These are phyloP conservation scores for Gentiana straminea DNA, from an alignment of 257 asterid genomes.

Conservation along the genomic window DNA sequence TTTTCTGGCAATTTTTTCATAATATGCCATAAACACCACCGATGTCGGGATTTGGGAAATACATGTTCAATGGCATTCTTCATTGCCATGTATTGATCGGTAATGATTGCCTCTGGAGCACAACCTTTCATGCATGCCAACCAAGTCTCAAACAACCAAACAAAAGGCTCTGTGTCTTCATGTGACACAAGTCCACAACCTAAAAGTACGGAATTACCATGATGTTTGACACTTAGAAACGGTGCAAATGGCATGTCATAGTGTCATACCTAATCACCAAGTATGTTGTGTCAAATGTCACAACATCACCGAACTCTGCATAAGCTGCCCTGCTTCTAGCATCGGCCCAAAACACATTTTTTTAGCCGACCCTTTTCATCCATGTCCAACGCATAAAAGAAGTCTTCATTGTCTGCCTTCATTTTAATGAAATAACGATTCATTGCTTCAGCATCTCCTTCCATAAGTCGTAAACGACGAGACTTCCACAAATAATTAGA, in stretches of 20 bases:
- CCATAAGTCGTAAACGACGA: no score
- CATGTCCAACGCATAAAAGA: conserved; percentile 50
- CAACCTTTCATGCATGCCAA: conserved; percentile 34
- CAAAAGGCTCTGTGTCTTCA: conserved; percentile 43
- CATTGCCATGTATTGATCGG: conserved; percentile 61
- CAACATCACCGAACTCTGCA: conserved; percentile 53
- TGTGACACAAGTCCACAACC: conserved; percentile 81
- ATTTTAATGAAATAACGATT: conserved; percentile 58
- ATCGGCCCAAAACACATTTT: conserved; percentile 65
- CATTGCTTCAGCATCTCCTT: conserved; percentile 57
- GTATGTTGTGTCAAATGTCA: conserved; percentile 55
- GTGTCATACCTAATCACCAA: conserved; percentile 52
- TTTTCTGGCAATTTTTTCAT: conserved; percentile 70
- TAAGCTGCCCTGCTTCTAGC: conserved; percentile 52
- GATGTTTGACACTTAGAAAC: conserved; percentile 70
- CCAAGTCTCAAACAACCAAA: conserved; percentile 65
- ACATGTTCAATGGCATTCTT: conserved; percentile 47
- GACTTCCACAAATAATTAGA: no score
- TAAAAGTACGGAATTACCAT: conserved; percentile 58
- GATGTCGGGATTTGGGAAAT: conserved; percentile 58
- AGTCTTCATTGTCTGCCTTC: conserved; percentile 62
- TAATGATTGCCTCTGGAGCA: conserved; percentile 58
- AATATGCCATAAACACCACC: conserved; percentile 53
- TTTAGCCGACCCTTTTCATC: conserved; percentile 50
- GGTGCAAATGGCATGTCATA: conserved; percentile 67